phyloP scores from a whole-genome alignment of 371 early-diverging fungal genomes.

The Zychaea mexicana region DNA sequence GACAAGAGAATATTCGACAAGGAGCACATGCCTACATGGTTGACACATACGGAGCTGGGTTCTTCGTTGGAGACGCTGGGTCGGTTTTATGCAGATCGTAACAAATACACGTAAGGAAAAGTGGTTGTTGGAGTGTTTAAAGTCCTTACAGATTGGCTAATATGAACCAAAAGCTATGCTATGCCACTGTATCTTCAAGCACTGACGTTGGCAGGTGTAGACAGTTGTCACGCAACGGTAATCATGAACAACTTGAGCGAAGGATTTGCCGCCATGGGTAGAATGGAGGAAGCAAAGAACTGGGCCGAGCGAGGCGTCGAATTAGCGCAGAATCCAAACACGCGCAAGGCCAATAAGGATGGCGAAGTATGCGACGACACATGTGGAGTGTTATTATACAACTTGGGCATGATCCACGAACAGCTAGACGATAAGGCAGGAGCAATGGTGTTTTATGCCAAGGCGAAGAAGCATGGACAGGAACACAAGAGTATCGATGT shows the following conservation, averaged over 20 bases:
- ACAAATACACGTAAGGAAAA: constrained; percentile 51
- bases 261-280: constrained; percentile 51
- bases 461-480: constrained; percentile 34
- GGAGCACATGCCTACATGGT: constrained; percentile 63
- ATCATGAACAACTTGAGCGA: constrained; percentile 69
- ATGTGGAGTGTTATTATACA: constrained; percentile 60
- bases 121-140: too few relatives aligned
- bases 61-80: constrained; percentile 62
- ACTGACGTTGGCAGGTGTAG: constrained; percentile 43
- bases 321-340: constrained; percentile 53
- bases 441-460: constrained; percentile 33
- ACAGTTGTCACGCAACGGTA: constrained; percentile 50
- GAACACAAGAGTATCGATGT: constrained; percentile 28
- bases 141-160: not conserved
- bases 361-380: constrained; percentile 55
- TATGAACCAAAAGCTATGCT: constrained; percentile 41
- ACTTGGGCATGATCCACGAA: constrained; percentile 67
- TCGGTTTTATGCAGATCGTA: constrained; percentile 55
- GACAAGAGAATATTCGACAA: constrained; percentile 47
- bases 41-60: constrained; percentile 60
- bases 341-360: constrained; percentile 41
- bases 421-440: constrained; percentile 37
- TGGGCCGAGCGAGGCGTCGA: constrained; percentile 66
- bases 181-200: constrained; percentile 63
- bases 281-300: constrained; percentile 56